Percentiles rank a stretch among this genome's conserved stretches.
phyloP scores from a whole-genome alignment of 805 yeast genomes.

The Candida fluviatilis region DNA sequence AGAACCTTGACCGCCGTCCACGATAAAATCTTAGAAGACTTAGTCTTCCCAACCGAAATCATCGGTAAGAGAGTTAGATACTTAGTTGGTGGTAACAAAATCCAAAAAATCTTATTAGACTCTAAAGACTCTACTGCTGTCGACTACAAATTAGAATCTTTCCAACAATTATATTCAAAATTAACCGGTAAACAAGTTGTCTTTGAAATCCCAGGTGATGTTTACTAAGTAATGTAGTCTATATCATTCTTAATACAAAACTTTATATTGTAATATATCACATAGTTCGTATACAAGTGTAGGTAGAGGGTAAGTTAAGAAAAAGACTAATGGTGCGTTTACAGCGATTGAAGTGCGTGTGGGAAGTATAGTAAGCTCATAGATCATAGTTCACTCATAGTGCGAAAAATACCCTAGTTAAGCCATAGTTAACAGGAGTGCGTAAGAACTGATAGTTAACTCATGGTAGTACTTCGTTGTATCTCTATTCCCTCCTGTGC shows the following conservation, averaged over 20 bases:
- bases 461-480: too few relatives aligned
- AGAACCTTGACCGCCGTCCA: constrained; percentile 99
- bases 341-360: too few relatives aligned
- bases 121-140: constrained; percentile 95
- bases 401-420: too few relatives aligned
- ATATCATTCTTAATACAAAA: constrained; percentile 3
- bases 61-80: constrained; percentile 99
- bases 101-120: constrained; percentile 96
- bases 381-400: too few relatives aligned
- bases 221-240: constrained; percentile 25
- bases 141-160: constrained; percentile 98
- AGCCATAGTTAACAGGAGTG: too few relatives aligned
- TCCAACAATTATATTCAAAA: constrained; percentile 97
- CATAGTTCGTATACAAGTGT: constrained; percentile 4
- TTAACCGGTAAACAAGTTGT: constrained; percentile 99
- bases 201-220: constrained; percentile 75
- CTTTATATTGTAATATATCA: constrained; percentile 4
- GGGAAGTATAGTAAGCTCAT: too few relatives aligned
- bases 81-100: constrained; percentile 98
- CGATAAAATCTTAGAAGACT: constrained; percentile 97
- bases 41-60: constrained; percentile 99
- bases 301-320: not conserved
- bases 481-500: too few relatives aligned
- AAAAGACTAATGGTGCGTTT: too few relatives aligned
- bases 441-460: too few relatives aligned